Evolutionary conservation across 148 eudicot species (phyloP).

Genomic region (Gaultheria prostrata): DNA sequence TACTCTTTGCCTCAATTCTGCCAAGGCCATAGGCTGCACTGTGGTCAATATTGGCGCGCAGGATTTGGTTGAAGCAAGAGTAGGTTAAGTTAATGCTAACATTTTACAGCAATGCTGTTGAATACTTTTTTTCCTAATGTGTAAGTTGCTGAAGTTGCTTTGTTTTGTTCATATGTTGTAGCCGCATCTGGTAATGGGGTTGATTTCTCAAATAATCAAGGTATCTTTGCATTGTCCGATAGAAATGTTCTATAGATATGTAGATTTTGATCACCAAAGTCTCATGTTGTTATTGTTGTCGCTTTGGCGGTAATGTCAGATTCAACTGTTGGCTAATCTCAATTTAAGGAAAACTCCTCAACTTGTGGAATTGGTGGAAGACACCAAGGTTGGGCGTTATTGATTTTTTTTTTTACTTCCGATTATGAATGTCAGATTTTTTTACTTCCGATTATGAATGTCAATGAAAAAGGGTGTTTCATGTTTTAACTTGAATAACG

Average conservation of each 20-base stretch:
- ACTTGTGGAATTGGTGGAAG: conserved; percentile 81
- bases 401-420: conserved; percentile 12
- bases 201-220: conserved; percentile 81
- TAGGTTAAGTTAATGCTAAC: conserved; percentile 32
- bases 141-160: conserved; percentile 18
- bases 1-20: conserved; percentile 90
- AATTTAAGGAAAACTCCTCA: conserved; percentile 82
- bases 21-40: conserved; percentile 96
- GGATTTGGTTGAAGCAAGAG: conserved; percentile 82
- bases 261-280: neutral
- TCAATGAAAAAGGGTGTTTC: neutral
- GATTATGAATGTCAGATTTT: neutral
- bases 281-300: neutral
- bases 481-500: neutral
- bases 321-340: conserved; percentile 75
- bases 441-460: neutral
- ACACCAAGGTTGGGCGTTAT: conserved; percentile 39
- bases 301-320: conserved; percentile 32
- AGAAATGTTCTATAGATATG: neutral
- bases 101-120: neutral
- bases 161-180: conserved; percentile 35
- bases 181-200: conserved; percentile 84
- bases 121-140: neutral
- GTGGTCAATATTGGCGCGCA: conserved; percentile 92
- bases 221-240: conserved; percentile 25